These are phyloP conservation scores for Sextonia rubra DNA, from an alignment of 164 flowering plant genomes.

Conservation along the genomic window DNA sequence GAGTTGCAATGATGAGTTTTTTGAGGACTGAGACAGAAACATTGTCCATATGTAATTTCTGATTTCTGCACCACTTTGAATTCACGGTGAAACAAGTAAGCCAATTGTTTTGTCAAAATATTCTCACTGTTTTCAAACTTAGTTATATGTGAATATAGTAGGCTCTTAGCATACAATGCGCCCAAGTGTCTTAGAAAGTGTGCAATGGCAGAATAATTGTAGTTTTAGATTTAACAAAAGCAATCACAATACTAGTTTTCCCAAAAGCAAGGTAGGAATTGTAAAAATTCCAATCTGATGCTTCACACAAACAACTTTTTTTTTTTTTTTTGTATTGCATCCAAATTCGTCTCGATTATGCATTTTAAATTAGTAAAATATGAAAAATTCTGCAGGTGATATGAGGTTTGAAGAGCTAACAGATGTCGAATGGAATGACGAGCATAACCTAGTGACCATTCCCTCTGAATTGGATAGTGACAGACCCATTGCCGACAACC, in stretches of 20 bases:
- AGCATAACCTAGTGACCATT: conserved; percentile 15
- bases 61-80: not conserved
- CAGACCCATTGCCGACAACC: conserved; percentile 11
- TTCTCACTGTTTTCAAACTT: no score
- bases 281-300: not conserved
- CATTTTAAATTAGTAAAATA: not conserved
- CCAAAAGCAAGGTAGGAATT: not conserved
- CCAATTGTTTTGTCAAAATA: not conserved
- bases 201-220: not conserved
- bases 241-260: not conserved
- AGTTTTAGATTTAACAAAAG: not conserved
- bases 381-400: conserved; percentile 28
- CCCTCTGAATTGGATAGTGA: conserved; percentile 23
- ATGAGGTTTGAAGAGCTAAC: conserved; percentile 19
- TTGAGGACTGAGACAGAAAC: not conserved
- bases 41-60: not conserved
- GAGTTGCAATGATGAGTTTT: no score
- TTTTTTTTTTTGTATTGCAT: no score
- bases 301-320: not conserved
- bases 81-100: not conserved
- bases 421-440: conserved; percentile 20
- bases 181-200: not conserved
- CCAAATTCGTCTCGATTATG: conserved; percentile 1
- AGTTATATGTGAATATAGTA: no score
- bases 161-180: no score